A percentile compares a stretch with the other conserved stretches of the same genome.
Conservation (phyloP, 2,329 filamentous ascomycete genomes). For the Zasmidium angulare region DNA sequence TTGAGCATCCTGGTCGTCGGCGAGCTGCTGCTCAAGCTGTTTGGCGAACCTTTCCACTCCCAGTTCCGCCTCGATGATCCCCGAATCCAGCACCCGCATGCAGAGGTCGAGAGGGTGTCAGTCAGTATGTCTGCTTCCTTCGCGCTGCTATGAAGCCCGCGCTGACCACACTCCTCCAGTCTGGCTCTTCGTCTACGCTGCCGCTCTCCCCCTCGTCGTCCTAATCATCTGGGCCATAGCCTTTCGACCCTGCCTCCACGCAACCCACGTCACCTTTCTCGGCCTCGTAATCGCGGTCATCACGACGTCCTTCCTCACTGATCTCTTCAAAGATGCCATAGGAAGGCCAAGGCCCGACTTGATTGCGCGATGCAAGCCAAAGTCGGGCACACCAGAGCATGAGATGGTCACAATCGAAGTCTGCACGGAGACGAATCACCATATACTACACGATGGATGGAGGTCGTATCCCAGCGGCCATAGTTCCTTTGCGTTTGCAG, state of each 20-base stretch:
- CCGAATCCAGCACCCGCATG: slow-evolving; percentile 82
- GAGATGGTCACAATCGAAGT: slow-evolving; percentile 62
- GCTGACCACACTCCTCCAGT: slow-evolving; percentile 38
- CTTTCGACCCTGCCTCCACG: slow-evolving; percentile 66
- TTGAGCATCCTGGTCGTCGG: slow-evolving; percentile 67
- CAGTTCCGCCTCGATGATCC: slow-evolving; percentile 89
- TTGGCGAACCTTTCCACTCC: slow-evolving; percentile 84
- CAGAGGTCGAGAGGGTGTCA: slow-evolving; percentile 77
- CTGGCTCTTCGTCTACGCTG: slow-evolving; percentile 78
- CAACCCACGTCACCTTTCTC: slow-evolving; percentile 81
- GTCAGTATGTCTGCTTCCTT: slow-evolving; percentile 55
- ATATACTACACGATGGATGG: slow-evolving; percentile 78
- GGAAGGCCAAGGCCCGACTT: slow-evolving; percentile 83
- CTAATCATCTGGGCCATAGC: slow-evolving; percentile 66
- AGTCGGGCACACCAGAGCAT: slow-evolving; percentile 55
- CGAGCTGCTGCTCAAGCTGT: slow-evolving; percentile 63
- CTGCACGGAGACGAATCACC: slow-evolving; percentile 69
- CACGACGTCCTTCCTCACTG: slow-evolving; percentile 79
- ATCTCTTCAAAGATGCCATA: slow-evolving; percentile 85
- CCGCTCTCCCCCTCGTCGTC: slow-evolving; percentile 66
- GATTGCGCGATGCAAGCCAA: slow-evolving; percentile 80
- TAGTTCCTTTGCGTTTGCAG: slow-evolving; percentile 74
- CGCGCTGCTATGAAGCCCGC: background rate
- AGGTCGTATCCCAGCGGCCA: slow-evolving; percentile 81
- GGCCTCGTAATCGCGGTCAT: slow-evolving; percentile 73